Base-by-base conservation (phyloP, 495 filamentous ascomycete genomes). In the Xylaria scruposa region DNA sequence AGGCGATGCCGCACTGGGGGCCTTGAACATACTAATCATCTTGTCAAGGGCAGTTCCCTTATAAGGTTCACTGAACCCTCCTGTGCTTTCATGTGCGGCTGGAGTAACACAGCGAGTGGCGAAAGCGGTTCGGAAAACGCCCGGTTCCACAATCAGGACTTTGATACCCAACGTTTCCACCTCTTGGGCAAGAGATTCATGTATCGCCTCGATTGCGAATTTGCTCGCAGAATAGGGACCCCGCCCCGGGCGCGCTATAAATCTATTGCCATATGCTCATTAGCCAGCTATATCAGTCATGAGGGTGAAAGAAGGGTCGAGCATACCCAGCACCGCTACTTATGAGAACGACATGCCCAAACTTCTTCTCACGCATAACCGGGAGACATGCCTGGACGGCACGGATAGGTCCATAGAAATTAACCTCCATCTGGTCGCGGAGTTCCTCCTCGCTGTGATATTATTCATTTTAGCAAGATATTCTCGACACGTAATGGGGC, bases 101-200 rank as follows among this genome's bases (percentile, higher is more conserved):
- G 65, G 47, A 2, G 82, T 67, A 38, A 56, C 42, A 40, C 70
- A 60, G 29, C 38, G 53, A 19, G 33, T 29, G 13, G 76, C 71
- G 60, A 83, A 81, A 31, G 71, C 67, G 1, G 81, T 83, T 49
- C 79, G 73, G 26, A 80, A 81, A 54, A 78, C 80, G 2, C 86
- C 86, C 21, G 84, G 86, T 77, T 88, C 86, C 15, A 88, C 72
- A 13, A 78, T 72, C 13, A 78, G 76, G 4, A 82, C 83, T 6
- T 82, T 77, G 64, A 89, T 83, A 3, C 80, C 79, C 44, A 88
- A 83, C 1, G 80, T 80, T 17, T 67, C 73, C 12, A 88, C 64
- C 72, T 88, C 85, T 0, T 70, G 64, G 10, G 67, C 70, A 9
- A 88, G 74, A 12, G 77, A 76, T 58, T 82, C 81, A 17, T 78